A percentile compares a stretch with the other conserved stretches of the same genome.
Evolutionary conservation across 148 eudicot genomes (phyloP).

Genomic region (Selenicereus undatus): DNA sequence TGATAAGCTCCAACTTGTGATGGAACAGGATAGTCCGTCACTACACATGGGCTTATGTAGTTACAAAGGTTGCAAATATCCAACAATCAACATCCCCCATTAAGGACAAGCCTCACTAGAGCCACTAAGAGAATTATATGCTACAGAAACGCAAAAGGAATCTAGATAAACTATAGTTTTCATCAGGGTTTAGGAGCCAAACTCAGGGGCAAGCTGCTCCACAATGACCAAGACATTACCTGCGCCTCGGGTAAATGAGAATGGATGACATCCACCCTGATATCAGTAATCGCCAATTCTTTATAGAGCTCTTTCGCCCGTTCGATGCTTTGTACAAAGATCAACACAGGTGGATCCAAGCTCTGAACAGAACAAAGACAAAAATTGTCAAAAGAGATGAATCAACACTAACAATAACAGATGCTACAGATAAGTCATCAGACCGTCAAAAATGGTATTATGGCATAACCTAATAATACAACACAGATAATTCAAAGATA

Average conservation of each 20-base stretch:
- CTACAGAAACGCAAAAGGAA: neutral
- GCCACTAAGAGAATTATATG: neutral
- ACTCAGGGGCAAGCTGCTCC: neutral
- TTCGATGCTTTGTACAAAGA: conserved; percentile 88
- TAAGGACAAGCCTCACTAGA: neutral
- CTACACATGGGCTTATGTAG: neutral
- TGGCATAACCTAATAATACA: neutral
- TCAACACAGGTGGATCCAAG: conserved; percentile 81
- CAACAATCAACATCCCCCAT: neutral
- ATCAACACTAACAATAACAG: neutral
- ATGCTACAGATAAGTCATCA: neutral
- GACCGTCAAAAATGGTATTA: neutral
- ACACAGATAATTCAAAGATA: neutral
- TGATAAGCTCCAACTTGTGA: neutral
- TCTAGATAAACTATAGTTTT: neutral
- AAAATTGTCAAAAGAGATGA: conserved; percentile 10
- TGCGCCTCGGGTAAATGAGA: conserved; percentile 67
- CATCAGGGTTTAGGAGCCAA: neutral
- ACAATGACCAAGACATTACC: conserved; percentile 36
- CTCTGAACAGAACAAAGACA: conserved; percentile 42
- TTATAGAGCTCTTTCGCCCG: conserved; percentile 81
- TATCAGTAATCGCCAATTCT: conserved; percentile 58
- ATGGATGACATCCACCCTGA: conserved; percentile 82
- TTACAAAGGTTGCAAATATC: neutral
- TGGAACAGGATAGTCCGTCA: neutral